Base-by-base conservation (phyloP, 2,329 filamentous ascomycete genomes). In the Acrodontium crateriforme region DNA sequence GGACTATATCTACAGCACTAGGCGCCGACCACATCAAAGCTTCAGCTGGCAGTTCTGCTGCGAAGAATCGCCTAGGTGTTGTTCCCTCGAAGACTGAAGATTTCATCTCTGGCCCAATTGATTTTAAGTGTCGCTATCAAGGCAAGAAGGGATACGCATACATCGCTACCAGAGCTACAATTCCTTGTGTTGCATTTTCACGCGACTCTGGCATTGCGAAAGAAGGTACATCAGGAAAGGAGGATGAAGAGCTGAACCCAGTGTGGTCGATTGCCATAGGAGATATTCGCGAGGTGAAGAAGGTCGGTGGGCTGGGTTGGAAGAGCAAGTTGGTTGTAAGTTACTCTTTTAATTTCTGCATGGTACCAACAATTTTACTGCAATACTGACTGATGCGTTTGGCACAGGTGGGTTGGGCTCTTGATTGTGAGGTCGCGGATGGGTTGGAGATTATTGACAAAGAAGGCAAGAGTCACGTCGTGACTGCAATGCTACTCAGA, bases 251-350 rank as follows among this genome's bases (percentile, higher is more conserved):
- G 21, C 40, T 65, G 14, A 57, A 67, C 32, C 72, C 78, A 0
- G 52, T 69, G 0, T 91, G 80, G 69, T 74, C 67, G 5, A 61
- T 89, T 1, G 65, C 78, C 0, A 66, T 89, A 3, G 64, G 64
- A 0, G 77, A 87, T 10, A 76, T 91, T 24, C 58, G 52, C 27
- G 79, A 85, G 50, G 47, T 91, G 29, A 78, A 74, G 50, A 91
- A 91, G 55, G 60, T 85, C 2, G 81, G 82, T 4, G 82, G 82
- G 0, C 62, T 85, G 18, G 80, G 81, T 0, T 91, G 81, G 81
- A 91, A 89, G 55, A 73, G 74, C 2, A 87, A 83, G 58, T 56
- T 89, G 27, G 66, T 89, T 2, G 78, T 89, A 1, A 80, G 81
- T 0, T 83, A 82, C 79, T 74, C 78, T 1, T 65, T 82, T 44